Evolutionary conservation across 306 rosid species (phyloP), one percentile per base, ranked within the genome.

Genomic region (Acmispon strigosus): DNA sequence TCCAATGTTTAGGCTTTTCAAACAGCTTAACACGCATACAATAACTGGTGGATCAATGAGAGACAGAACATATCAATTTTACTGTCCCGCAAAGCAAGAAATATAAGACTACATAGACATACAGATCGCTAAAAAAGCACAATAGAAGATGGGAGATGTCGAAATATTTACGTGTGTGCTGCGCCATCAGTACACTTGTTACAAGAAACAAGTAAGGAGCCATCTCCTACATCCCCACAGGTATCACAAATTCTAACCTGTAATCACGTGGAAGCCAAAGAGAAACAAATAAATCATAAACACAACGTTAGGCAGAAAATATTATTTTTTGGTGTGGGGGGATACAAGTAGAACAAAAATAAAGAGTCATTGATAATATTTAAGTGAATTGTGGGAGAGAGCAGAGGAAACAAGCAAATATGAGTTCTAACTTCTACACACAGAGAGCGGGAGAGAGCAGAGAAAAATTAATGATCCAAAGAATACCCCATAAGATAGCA

Each of bases 231-330:
- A 57, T 41, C 77, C 48, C 86, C 84, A 34, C 86, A 76, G 4
- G 66, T 75, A 73, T 76, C 84, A 54, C 86, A 85, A 45, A 73
- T 72, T 57, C 19, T 78, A 41, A 45, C 44, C 84, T 85, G 82
- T 12, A 61, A 41, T 70, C 66, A 51, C 14, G 41, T 56, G 58
- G 61, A 16, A 71, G 7, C 15, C 57, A 43, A 37, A 51, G 24
- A 13, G 13, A 49, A 48, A 62, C 39, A 17, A 50, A 73, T 29
- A 24, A 8, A 32, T 6, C 37, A 32, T 32, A 48, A 58, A 63
- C 17, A 14, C 8, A 17, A 15, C 7, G 19, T 49, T 17, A 17
- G 34, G 34, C 10, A n/a, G 13, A 9, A 37, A 0, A 6, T 1
- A 22, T 19, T 42, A n/a, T 41, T 18, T 0, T 10, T 3, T 5